phyloP scores from a whole-genome alignment of 768 basidiomycete genomes.

The Rhizopogon vinicolor region DNA sequence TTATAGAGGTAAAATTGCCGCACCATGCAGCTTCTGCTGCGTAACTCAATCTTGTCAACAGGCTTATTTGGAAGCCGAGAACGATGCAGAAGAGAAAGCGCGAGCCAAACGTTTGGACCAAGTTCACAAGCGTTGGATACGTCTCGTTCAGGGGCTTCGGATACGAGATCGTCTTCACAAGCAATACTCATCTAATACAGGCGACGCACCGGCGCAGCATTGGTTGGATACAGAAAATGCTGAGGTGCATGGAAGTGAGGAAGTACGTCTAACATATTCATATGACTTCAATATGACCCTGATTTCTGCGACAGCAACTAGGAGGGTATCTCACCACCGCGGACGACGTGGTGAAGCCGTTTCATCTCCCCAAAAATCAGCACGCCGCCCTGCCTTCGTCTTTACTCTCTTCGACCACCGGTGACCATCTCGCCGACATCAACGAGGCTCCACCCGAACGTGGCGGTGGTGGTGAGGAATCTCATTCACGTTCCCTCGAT shows the following conservation, averaged over 20 bases:
- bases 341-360: slow-evolving; percentile 71
- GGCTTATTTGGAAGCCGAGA: slow-evolving; percentile 85
- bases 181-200: slow-evolving; percentile 50
- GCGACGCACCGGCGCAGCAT: slow-evolving; percentile 7
- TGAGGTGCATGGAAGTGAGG: slow-evolving; percentile 16
- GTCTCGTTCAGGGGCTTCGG: slow-evolving; percentile 82
- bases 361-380: slow-evolving; percentile 60
- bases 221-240: slow-evolving; percentile 11
- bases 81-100: slow-evolving; percentile 73
- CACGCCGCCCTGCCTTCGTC: slow-evolving; percentile 14
- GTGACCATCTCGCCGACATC: slow-evolving; percentile 27
- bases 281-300: not conserved
- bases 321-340: slow-evolving; percentile 68
- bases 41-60: slow-evolving; percentile 25
- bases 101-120: slow-evolving; percentile 71
- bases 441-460: slow-evolving; percentile 17
- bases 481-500: slow-evolving; percentile 7
- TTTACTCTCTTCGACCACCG: slow-evolving; percentile 12
- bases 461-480: not conserved
- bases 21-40: not conserved
- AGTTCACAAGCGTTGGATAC: slow-evolving; percentile 83
- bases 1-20: slow-evolving; percentile 62
- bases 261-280: slow-evolving; percentile 11
- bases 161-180: slow-evolving; percentile 79
- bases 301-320: slow-evolving; percentile 11